Conservation (phyloP, 73 alveolate species). For the Tetrahymena malaccensis region DNA sequence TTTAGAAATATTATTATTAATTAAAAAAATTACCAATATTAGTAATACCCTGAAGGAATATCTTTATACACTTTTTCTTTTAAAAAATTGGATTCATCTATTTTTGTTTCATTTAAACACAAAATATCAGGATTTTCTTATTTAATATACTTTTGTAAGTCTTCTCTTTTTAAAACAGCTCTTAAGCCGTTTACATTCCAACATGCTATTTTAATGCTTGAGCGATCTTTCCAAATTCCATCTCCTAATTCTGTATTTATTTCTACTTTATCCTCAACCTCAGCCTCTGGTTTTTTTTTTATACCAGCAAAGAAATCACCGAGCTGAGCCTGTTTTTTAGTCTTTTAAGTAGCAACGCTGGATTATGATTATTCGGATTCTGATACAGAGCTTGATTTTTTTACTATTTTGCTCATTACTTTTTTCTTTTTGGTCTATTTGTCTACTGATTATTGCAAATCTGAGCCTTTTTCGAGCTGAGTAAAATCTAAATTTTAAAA, state of each 20-base stretch:
- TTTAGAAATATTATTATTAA: background rate
- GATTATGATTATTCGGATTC: background rate
- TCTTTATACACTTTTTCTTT: constrained; percentile 21
- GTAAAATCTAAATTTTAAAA: background rate
- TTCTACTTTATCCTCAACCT: background rate
- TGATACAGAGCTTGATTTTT: background rate
- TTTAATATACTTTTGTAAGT: constrained; percentile 26
- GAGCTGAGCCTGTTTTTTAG: background rate
- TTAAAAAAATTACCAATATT: constrained; percentile 44
- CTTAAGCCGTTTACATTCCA: constrained; percentile 75
- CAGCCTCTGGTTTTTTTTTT: background rate
- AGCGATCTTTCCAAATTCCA: constrained; percentile 34
- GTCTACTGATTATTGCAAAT: background rate
- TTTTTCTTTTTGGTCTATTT: background rate
- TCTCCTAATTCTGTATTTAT: constrained; percentile 15
- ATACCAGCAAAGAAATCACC: background rate
- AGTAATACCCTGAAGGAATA: constrained; percentile 30
- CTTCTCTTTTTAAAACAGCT: constrained; percentile 35
- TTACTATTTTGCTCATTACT: background rate
- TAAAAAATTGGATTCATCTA: constrained; percentile 39
- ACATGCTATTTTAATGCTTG: constrained; percentile 18
- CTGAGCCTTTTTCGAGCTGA: background rate
- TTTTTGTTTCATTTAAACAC: constrained; percentile 72
- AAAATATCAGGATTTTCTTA: constrained; percentile 51
- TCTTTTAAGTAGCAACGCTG: background rate